Base-by-base conservation (phyloP, 2,329 filamentous ascomycete genomes). In the Cercospora sp. region DNA sequence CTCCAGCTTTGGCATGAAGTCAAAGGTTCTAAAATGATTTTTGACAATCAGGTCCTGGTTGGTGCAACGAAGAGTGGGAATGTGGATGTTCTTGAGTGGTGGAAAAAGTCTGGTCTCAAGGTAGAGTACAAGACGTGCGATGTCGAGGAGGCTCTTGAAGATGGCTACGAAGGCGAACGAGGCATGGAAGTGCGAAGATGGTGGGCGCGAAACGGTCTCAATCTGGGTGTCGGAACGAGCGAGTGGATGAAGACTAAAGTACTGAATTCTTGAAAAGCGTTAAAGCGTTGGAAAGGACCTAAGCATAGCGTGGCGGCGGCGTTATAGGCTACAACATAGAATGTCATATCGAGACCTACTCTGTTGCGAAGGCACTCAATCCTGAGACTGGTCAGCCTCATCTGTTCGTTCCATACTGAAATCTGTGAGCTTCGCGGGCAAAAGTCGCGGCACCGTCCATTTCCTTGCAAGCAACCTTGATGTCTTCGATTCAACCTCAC, bases 121-220 rank as follows among this genome's bases (percentile, higher is more conserved):
- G 93, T 97, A 28, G 93, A 97, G 79, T 97, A 97, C 80, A 94
- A 94, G 79, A 97, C 93, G 1, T 97, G 93, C 79, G 93, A 97
- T 79, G 95, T 98, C 69, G 94, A 97, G 78, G 94, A 97, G 80
- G 94, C 94, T 0, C 84, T 97, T 45, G 94, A 97, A 78, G 94
- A 97, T 77, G 92, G 92, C 23, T 87, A 94, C 3, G 87, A 88
- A 42, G 87, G 84, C 1, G 80, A 83, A 4, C 89, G 90, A 64
- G 90, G 93, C 70, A 88, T 89, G 71, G 86, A 86, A 42, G 92
- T 97, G 18, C 84, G 92, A 66, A 84, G 86, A 70, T 98, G 94
- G 94, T 98, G 94, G 94, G 90, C 91, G 26, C 83, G 85, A 71
- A 94, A 95, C 73, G 93, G 92, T 0, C 81, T 96, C 69, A 94